These are phyloP conservation scores for Suillus variegatus DNA, from an alignment of 768 basidiomycete species.

Conservation along the genomic window DNA sequence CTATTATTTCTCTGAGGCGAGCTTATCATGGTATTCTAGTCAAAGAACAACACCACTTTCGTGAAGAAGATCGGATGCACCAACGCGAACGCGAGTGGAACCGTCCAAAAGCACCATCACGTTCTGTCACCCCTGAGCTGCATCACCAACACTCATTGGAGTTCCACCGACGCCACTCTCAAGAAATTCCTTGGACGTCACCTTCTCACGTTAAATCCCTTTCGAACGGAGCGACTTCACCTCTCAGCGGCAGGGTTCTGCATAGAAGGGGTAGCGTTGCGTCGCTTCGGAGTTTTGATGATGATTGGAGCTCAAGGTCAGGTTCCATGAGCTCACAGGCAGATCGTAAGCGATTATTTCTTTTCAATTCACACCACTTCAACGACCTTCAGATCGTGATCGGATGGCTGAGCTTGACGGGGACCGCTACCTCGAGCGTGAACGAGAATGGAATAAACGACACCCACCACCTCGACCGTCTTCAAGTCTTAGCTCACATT, in stretches of 20 bases:
- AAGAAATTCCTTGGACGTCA: conserved; percentile 11
- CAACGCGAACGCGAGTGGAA: conserved; percentile 56
- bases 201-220: conserved; percentile 23
- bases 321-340: conserved; percentile 51
- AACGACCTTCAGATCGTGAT: conserved; percentile 43
- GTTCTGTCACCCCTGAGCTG: conserved; percentile 26
- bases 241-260: conserved; percentile 12
- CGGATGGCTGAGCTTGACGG: conserved; percentile 41
- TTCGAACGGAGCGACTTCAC: conserved; percentile 19
- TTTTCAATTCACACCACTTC: not conserved
- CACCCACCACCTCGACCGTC: conserved; percentile 41
- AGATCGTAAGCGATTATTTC: conserved; percentile 44
- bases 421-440: conserved; percentile 49
- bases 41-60: conserved; percentile 29
- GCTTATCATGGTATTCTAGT: conserved; percentile 22
- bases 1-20: not conserved
- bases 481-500: conserved; percentile 43
- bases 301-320: conserved; percentile 40
- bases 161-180: conserved; percentile 21
- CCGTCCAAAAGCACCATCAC: conserved; percentile 28
- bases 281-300: conserved; percentile 46
- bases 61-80: conserved; percentile 31
- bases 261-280: conserved; percentile 38
- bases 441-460: conserved; percentile 58
- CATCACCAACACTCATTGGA: conserved; percentile 31